Base-by-base conservation (phyloP, 345 rosid species). In the Kernera saxatilis region DNA sequence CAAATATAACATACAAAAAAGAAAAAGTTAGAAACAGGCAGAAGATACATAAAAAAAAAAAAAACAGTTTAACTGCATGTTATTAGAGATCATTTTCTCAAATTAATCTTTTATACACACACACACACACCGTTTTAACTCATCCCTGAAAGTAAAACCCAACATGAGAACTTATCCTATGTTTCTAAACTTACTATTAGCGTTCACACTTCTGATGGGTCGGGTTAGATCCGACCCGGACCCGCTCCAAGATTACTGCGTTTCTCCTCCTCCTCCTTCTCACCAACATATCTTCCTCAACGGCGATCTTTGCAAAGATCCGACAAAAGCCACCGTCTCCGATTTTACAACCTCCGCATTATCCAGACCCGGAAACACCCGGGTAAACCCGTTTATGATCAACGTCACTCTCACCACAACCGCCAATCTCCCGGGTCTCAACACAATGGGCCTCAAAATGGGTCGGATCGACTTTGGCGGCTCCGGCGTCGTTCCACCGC, bases 371-470 rank as follows among this genome's bases (percentile, higher is more conserved):
- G 92, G 87, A 3, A 19, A 80, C 69, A 80, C 84, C 0, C 36
- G 32, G 13, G 80, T 70, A 36, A 86, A 76, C 73, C 77, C 2
- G 12, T 85, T 81, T 15, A 87, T 87, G 43, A 87, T 70, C 80
- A 86, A 75, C 67, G 90, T 85, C 60, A 89, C 91, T 3, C 73
- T 84, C 11, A 70, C 94, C 4, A 83, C 27, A 37, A 53, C 50
- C 10, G 52, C 70, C 2, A 87, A 88, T 27, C 75, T 90, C 49
- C 93, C 95, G 0, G 95, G 93, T 53, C 54, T 85, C 26, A 92
- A 90, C 78, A 88, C 93, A n/a, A 65, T 83, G 90, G 96, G 96
- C 81, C 84, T 88, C 13, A 43, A 82, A 64, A 75, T 86, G 91
- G 90, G 79, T 70, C 82, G 88, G 0, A 22, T 83, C 0, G 95